phyloP scores from a whole-genome alignment of 148 eudicot genomes.

The Spergularia bocconei region DNA sequence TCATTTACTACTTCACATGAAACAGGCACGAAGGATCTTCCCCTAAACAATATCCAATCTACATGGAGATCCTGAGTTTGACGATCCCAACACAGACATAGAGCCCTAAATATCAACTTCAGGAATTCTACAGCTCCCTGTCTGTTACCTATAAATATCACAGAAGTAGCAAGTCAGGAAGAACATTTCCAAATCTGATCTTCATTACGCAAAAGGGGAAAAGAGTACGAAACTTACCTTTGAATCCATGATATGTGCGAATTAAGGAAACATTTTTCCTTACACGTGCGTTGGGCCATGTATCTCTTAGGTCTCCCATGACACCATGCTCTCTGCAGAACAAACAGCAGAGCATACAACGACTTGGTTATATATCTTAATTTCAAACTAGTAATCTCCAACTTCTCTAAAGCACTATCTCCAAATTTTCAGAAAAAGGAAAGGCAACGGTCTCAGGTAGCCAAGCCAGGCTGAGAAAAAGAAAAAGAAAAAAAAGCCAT shows the following conservation, averaged over 20 bases:
- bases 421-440: neutral
- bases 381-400: neutral
- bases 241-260: conserved; percentile 94
- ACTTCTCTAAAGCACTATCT: neutral
- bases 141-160: conserved; percentile 59
- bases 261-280: conserved; percentile 79
- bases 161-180: conserved; percentile 4
- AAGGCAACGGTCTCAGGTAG: neutral
- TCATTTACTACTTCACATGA: conserved; percentile 85
- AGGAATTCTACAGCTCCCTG: conserved; percentile 89
- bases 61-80: conserved; percentile 96
- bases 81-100: conserved; percentile 99
- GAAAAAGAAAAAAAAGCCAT: too few relatives aligned
- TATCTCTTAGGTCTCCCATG: conserved; percentile 95
- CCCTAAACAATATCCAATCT: conserved; percentile 89
- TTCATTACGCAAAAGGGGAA: neutral
- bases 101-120: conserved; percentile 85
- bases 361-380: neutral
- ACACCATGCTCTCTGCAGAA: conserved; percentile 81
- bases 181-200: neutral
- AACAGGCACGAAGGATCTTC: conserved; percentile 81
- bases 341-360: neutral
- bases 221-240: conserved; percentile 50
- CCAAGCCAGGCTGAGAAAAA: neutral
- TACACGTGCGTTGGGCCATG: conserved; percentile 94